Evolutionary conservation across 495 filamentous ascomycete species (phyloP), one percentile per base, ranked within the genome.

Genomic region (Cetradonia linearis): DNA sequence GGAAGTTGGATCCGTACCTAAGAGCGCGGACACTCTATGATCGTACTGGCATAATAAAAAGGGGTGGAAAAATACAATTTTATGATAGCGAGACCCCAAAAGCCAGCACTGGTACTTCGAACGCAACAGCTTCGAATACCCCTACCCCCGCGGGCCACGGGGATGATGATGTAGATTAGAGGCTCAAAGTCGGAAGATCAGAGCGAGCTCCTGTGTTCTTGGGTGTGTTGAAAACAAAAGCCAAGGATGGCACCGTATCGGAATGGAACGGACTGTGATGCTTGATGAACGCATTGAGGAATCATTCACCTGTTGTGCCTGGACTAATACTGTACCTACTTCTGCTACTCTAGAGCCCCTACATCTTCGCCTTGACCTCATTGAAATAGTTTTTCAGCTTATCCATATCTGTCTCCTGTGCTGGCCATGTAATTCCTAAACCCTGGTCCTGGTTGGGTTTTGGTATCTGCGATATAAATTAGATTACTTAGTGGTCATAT

Each of bases 371-470:
- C 82, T 92, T 95, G 66, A 98, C 73, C 58, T 92, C 86, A 72
- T 90, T 89, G 61, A 76, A 74, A 63, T 93, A 75, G 61, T 79
- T 83, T 81, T 91, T 91, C 61, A 98, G 71, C 71, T 82, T 80
- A 10, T 88, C 87, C 86, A 92, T 94, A 66, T 96, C 86, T 5
- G 82, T 77, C 63, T 73, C 71, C 76, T 91, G 78, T 56, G 82
- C 73, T 38, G 91, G 89, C 93, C 93, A 98, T 28, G 75, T 69
- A 60, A 99, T 79, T 27, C 77, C 81, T 47, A 99, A 74, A 20
- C 93, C 93, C 70, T 97, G 87, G 55, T 77, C 65, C 64, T 84
- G 76, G 70, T 91, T 95, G 50, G 94, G 93, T 77, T 99, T 99
- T 56, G 94, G 93, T 65, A 97, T 99, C 88, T 91, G 63, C 38